Base-by-base conservation (phyloP, 495 filamentous ascomycete species). In the Pseudevernia furfuracea region DNA sequence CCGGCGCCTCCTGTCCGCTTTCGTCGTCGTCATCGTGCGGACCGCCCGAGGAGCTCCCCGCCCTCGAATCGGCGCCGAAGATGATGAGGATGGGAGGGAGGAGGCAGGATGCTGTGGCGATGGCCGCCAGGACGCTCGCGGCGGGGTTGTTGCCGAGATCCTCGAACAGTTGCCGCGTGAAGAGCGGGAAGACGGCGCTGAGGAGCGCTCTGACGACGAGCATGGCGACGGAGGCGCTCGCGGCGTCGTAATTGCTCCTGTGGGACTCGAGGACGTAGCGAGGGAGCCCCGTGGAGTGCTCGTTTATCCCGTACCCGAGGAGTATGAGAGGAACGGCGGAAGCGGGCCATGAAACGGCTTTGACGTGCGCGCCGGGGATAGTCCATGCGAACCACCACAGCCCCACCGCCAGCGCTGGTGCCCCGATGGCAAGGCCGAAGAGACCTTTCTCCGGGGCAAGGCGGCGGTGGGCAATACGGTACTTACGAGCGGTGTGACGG, bases 371-470 rank as follows among this genome's bases (percentile, higher is more conserved):
- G 5, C 49, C 49, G 14, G 61, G 61, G 25, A 57, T 32, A 0
- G 49, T 57, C 49, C 49, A 57, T 23, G 61, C 61, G 11, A 57
- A 57, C 61, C 61, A 63, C 61, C 49, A 63, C 4, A 63, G 32
- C 2, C 11, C 25, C 10, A 28, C n/a, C 7, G 61, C n/a, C 6
- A 63, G 52, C 17, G n/a, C 10, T 12, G 52, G 49, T n/a, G 61
- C 61, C 2, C 38, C 61, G 49, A 63, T 21, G 17, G 17, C 7
- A 5, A 44, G 10, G 52, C 25, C 28, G 21, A 63, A 15, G 49
- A 41, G 61, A 4, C 6, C 30, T 30, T 19, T 43, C 11, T 44
- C 58, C 3, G 58, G 58, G 10, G 58, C 30, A 17, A 23, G 8
- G n/a, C 8, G 48, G 28, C 14, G 4, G 2, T 14, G 25, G 48